Percentiles rank a stretch among this genome's conserved stretches.
These are phyloP conservation scores for Fusarium mangiferae DNA, from an alignment of 2,329 filamentous ascomycete species.

Conservation along the genomic window DNA sequence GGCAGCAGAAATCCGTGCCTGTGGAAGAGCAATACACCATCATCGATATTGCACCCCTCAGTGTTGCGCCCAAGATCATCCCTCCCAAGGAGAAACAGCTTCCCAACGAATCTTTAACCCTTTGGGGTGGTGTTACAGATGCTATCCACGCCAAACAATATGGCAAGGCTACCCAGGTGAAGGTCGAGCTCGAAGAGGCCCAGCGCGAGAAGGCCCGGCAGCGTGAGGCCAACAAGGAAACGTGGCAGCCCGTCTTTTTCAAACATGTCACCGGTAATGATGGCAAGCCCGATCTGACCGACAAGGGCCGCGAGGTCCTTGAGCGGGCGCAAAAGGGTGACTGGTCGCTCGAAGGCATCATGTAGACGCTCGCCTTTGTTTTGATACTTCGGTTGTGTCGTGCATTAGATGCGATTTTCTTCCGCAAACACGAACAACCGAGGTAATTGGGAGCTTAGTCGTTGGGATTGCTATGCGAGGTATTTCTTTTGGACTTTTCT, in stretches of 20 bases:
- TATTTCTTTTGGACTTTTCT: slow-evolving; percentile 20
- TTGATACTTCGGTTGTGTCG: background rate
- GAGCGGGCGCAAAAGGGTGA: slow-evolving; percentile 63
- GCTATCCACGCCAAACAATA: slow-evolving; percentile 88
- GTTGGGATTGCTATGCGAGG: slow-evolving; percentile 36
- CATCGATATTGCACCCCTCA: slow-evolving; percentile 87
- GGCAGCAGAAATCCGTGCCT: slow-evolving; percentile 54
- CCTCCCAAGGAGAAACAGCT: slow-evolving; percentile 84
- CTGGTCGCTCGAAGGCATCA: slow-evolving; percentile 60
- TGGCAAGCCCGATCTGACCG: slow-evolving; percentile 65
- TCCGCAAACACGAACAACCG: background rate
- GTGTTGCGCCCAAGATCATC: slow-evolving; percentile 79
- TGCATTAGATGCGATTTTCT: background rate
- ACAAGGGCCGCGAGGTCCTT: slow-evolving; percentile 62
- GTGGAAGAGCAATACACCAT: slow-evolving; percentile 75
- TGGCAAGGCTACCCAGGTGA: slow-evolving; percentile 83
- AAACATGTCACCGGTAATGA: slow-evolving; percentile 66
- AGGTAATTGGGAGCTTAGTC: slow-evolving; percentile 4
- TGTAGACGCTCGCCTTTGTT: slow-evolving; percentile 14
- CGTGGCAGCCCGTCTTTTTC: slow-evolving; percentile 93
- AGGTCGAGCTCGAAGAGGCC: slow-evolving; percentile 90
- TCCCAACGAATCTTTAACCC: slow-evolving; percentile 86
- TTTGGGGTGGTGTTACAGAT: slow-evolving; percentile 89
- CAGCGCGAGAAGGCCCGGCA: slow-evolving; percentile 88
- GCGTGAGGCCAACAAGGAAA: slow-evolving; percentile 73